These are phyloP conservation scores for Sinapis alba DNA, from an alignment of 441 rosid species.

Conservation along the genomic window DNA sequence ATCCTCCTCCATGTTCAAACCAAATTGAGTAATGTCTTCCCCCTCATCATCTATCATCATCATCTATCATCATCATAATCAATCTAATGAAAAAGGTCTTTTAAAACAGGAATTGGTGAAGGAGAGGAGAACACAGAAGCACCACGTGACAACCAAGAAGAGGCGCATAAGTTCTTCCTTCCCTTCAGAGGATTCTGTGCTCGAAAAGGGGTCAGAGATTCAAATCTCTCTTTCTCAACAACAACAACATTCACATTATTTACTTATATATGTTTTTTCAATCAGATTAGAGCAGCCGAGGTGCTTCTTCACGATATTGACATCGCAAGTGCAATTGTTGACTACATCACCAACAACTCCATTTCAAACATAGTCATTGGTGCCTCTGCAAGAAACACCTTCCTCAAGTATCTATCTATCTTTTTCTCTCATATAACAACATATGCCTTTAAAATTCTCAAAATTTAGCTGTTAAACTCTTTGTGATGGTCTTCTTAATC, in stretches of 20 bases:
- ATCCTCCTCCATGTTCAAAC: conserved; percentile 57
- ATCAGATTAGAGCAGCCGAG: conserved; percentile 62
- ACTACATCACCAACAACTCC: conserved; percentile 42
- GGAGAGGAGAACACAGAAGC: conserved; percentile 44
- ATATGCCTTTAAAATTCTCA: neutral
- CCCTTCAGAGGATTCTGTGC: conserved; percentile 67
- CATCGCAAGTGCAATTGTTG: conserved; percentile 52
- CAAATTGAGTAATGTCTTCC: conserved; percentile 44
- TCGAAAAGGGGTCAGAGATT: conserved; percentile 60
- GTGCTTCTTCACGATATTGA: conserved; percentile 58
- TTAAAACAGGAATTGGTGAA: conserved; percentile 33
- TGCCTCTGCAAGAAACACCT: conserved; percentile 46
- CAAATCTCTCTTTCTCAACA: neutral
- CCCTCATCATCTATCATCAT: neutral
- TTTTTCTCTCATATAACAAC: neutral
- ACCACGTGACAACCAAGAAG: conserved; percentile 49
- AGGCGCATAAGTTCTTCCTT: conserved; percentile 53
- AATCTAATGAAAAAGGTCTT: neutral
- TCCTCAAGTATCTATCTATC: conserved; percentile 47
- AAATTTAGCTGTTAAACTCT: neutral
- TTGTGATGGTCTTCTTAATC: conserved; percentile 16
- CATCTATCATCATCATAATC: conserved; percentile 15
- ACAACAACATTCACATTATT: neutral
- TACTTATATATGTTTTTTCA: neutral
- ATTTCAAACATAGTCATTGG: conserved; percentile 57